These are phyloP conservation scores for Amylostereum chailletii DNA, from an alignment of 1,284 basidiomycete genomes.

Conservation along the genomic window DNA sequence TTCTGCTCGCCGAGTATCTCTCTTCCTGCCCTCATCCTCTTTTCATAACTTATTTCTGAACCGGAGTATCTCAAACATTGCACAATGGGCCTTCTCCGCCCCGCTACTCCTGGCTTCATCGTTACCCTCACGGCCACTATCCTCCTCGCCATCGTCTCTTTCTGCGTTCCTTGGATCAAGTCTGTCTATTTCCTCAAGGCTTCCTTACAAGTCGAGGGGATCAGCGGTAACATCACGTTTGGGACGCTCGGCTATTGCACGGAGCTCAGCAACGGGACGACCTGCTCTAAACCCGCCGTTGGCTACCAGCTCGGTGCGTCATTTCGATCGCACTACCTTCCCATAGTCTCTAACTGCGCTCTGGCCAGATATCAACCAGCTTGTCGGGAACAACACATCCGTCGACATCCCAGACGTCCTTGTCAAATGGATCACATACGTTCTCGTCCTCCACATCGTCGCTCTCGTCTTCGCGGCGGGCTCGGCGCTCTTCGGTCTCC, in stretches of 20 bases:
- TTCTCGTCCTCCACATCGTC: constrained; percentile 80
- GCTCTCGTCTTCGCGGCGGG: constrained; percentile 67
- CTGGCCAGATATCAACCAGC: constrained; percentile 62
- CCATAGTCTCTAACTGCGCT: not conserved
- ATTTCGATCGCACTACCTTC: not conserved
- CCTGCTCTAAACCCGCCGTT: constrained; percentile 68
- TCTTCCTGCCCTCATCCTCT: not conserved
- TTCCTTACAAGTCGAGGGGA: constrained; percentile 37
- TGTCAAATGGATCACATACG: constrained; percentile 88
- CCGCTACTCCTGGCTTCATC: constrained; percentile 80
- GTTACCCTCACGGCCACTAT: constrained; percentile 67
- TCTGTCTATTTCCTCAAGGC: constrained; percentile 81
- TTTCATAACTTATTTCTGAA: not conserved
- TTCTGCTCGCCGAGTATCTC: too few relatives aligned
- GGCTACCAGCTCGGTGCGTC: constrained; percentile 78
- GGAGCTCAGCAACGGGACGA: constrained; percentile 42
- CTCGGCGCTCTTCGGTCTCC: constrained; percentile 69
- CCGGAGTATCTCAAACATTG: not conserved
- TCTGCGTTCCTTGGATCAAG: constrained; percentile 81
- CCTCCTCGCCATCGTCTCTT: constrained; percentile 75
- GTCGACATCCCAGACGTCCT: constrained; percentile 69
- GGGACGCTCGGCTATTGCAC: constrained; percentile 83
- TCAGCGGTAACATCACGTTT: constrained; percentile 62
- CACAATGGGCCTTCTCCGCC: constrained; percentile 54
- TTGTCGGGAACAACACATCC: constrained; percentile 58